phyloP scores from a whole-genome alignment of 192 early-diverging fungal species.

The Umbelopsis isabellina region DNA sequence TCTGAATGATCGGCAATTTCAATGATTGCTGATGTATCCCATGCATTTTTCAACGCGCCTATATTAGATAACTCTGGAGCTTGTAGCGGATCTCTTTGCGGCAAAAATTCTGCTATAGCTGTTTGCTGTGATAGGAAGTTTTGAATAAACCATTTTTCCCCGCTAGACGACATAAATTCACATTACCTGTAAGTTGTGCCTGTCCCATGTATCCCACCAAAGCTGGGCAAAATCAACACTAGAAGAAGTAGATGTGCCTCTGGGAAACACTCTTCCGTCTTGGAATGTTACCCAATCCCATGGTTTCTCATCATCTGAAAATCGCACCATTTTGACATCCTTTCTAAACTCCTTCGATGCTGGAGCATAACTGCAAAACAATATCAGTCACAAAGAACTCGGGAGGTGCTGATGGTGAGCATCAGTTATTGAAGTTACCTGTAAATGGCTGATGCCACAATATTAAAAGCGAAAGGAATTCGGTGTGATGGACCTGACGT shows the following conservation, averaged over 20 bases:
- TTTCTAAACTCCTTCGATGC: slow-evolving; percentile 75
- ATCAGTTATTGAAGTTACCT: slow-evolving; percentile 49
- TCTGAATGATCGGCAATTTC: slow-evolving; percentile 11
- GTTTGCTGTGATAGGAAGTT: neutral
- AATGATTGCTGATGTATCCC: slow-evolving; percentile 24
- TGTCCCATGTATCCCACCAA: slow-evolving; percentile 80
- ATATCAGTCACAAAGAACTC: slow-evolving; percentile 7
- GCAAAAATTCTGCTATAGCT: neutral
- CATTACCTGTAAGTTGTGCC: slow-evolving; percentile 41
- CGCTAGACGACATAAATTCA: neutral
- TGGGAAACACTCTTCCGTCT: slow-evolving; percentile 60
- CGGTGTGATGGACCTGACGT: slow-evolving; percentile 57
- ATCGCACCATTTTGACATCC: slow-evolving; percentile 82
- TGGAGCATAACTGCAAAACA: slow-evolving; percentile 66
- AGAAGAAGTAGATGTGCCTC: slow-evolving; percentile 51
- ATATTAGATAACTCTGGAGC: slow-evolving; percentile 3
- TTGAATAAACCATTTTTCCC: neutral
- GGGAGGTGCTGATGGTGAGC: neutral
- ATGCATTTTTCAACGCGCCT: slow-evolving; percentile 24
- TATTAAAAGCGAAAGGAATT: slow-evolving; percentile 90
- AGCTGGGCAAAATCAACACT: slow-evolving; percentile 57
- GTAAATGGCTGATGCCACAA: slow-evolving; percentile 78
- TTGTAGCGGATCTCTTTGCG: slow-evolving; percentile 6
- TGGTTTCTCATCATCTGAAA: slow-evolving; percentile 86
- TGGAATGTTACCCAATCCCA: slow-evolving; percentile 78